Base-by-base conservation (phyloP, 2,329 filamentous ascomycete genomes). In the Dactylellina parvicollis region DNA sequence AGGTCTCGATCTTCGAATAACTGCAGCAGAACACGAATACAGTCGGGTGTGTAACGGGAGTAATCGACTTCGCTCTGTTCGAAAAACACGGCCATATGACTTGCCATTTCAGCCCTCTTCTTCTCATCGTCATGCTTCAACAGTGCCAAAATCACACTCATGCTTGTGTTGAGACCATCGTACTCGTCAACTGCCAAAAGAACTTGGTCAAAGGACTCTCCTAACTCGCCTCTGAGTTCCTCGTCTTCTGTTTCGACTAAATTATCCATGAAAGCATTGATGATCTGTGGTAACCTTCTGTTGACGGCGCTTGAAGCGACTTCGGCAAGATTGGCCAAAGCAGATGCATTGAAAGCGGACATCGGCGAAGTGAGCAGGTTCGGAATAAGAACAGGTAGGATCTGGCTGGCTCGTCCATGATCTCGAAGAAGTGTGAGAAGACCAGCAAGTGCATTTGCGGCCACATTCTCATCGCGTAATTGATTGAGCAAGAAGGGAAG, bases 401-500 rank as follows among this genome's bases (percentile, higher is more conserved):
- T 99, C 77, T 96, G 93, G 80, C 97, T 99, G 20, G 94, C 96
- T 75, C 95, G 87, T 5, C 92, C 95, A 14, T 92, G 89, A 81
- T 99, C 95, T 0, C 94, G 98, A 75, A 99, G 89, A 20, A 99
- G 86, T 0, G 95, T 99, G 75, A 99, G 86, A 44, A 99, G 88
- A 42, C 95, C 96, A 56, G 92, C 91, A 18, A 99, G 85, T 8
- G 95, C 95, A 80, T 97, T 96, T 77, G 96, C 90, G 32, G 95
- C 95, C 75, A 96, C 88, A 9, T 90, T 88, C 66, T 96, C 91
- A 50, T 89, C 90, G 62, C 93, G 89, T 71, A 99, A 84, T n/a
- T 98, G 86, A 79, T 88, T 94, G 79, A 99, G 89, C 28, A 99
- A 88, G 82, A 92, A 90, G 60, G 96, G 96, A 75, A 99, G 85